Conservation (phyloP, 2,329 filamentous ascomycete species). For the Fusarium stilboides region DNA sequence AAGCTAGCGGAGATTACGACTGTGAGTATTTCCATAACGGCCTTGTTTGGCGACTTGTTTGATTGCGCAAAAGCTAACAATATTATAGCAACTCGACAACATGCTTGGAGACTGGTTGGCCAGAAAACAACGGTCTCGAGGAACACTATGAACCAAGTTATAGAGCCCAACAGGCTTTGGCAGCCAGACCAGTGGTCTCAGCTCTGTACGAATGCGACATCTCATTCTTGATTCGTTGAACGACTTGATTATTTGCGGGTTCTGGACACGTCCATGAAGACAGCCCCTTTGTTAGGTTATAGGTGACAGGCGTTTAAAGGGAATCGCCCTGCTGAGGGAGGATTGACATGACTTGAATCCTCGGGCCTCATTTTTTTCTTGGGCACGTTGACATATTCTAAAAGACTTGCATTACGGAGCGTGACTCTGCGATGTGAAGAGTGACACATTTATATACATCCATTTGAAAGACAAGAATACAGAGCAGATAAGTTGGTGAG, state of each 20-base stretch:
- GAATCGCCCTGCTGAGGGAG: slow-evolving; percentile 35
- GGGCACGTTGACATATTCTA: slow-evolving; percentile 26
- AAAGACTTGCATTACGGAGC: slow-evolving; percentile 7
- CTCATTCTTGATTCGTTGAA: slow-evolving; percentile 47
- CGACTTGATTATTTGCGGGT: slow-evolving; percentile 48
- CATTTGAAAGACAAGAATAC: slow-evolving; percentile 7
- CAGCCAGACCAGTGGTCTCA: slow-evolving; percentile 26
- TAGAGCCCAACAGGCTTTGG: slow-evolving; percentile 12
- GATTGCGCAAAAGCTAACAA: slow-evolving; percentile 34
- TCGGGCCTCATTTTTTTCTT: slow-evolving; percentile 31
- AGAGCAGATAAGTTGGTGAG: slow-evolving; percentile 10
- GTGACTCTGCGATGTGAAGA: slow-evolving; percentile 23
- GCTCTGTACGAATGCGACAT: slow-evolving; percentile 31
- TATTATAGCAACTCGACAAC: slow-evolving; percentile 81
- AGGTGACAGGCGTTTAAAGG: slow-evolving; percentile 48
- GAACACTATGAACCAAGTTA: slow-evolving; percentile 57
- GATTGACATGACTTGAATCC: slow-evolving; percentile 49
- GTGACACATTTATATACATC: slow-evolving; percentile 4
- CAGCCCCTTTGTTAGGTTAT: slow-evolving; percentile 49
- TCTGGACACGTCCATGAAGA: slow-evolving; percentile 46
- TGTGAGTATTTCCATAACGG: slow-evolving; percentile 60
- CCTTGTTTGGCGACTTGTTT: background rate
- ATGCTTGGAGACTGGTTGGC: slow-evolving; percentile 88
- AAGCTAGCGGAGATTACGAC: slow-evolving; percentile 88
- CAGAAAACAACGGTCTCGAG: slow-evolving; percentile 75